Evolutionary conservation across 495 filamentous ascomycete species (phyloP).

Genomic region (Lophiotrema nucula): DNA sequence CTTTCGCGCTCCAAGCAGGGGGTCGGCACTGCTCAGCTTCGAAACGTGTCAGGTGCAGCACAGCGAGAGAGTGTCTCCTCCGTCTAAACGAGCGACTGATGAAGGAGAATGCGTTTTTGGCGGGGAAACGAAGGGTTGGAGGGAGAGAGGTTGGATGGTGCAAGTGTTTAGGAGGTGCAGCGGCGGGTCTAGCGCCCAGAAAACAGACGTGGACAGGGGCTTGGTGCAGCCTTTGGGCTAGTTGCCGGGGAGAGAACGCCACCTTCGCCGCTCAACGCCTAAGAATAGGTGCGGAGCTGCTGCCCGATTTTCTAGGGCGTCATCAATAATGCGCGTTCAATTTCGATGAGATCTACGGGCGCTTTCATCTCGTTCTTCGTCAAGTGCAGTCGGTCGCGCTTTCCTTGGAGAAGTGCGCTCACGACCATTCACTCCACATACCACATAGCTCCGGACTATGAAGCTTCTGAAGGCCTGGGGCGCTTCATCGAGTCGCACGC

Average conservation of each 20-base stretch:
- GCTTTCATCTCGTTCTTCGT: too few relatives aligned
- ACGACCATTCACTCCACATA: too few relatives aligned
- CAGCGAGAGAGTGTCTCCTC: conserved; percentile 1
- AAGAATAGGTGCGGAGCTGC: too few relatives aligned
- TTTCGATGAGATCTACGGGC: too few relatives aligned
- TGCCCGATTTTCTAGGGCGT: too few relatives aligned
- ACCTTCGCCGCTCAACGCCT: not conserved
- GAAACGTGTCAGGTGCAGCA: not conserved
- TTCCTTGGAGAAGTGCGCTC: too few relatives aligned
- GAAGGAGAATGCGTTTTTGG: conserved; percentile 19
- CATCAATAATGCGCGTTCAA: too few relatives aligned
- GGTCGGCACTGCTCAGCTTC: too few relatives aligned
- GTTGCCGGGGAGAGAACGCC: not conserved
- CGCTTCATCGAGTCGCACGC: too few relatives aligned
- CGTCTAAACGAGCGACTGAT: conserved; percentile 29
- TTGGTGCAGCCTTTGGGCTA: not conserved
- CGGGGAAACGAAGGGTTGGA: not conserved
- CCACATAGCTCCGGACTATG: too few relatives aligned
- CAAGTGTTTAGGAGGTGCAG: not conserved
- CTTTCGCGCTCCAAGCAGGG: not conserved
- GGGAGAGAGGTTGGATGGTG: not conserved
- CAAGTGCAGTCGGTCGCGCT: too few relatives aligned
- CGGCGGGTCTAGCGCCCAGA: not conserved
- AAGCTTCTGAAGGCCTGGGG: too few relatives aligned
- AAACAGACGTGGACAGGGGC: conserved; percentile 8